These are phyloP conservation scores for Colletotrichum echinochloae DNA, from an alignment of 2,329 filamentous ascomycete species.

Conservation along the genomic window DNA sequence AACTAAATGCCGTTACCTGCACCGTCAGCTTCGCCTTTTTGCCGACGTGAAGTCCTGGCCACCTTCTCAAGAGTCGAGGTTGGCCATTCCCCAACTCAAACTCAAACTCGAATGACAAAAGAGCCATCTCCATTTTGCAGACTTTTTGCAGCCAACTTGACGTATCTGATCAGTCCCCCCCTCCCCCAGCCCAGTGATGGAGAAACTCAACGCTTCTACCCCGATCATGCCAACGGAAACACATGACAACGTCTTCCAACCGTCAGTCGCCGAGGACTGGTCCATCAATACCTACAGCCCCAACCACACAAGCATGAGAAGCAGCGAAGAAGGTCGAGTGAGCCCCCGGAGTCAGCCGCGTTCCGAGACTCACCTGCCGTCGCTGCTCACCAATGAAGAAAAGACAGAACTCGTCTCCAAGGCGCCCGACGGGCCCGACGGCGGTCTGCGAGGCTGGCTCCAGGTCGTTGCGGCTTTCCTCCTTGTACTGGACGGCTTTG, in stretches of 20 bases:
- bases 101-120: not conserved
- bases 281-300: not conserved
- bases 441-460: slow-evolving; percentile 48
- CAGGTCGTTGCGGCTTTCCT: slow-evolving; percentile 56
- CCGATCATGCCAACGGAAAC: not conserved
- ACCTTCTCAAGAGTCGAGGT: not conserved
- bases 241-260: not conserved
- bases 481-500: slow-evolving; percentile 57
- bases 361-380: slow-evolving; percentile 4
- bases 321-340: slow-evolving; percentile 1
- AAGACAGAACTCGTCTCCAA: not conserved
- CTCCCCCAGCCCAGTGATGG: slow-evolving; percentile 4
- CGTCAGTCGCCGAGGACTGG: not conserved
- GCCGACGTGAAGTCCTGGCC: slow-evolving; percentile 18
- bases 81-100: not conserved
- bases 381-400: slow-evolving; percentile 10
- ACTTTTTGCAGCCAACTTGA: not conserved
- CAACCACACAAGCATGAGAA: slow-evolving; percentile 14
- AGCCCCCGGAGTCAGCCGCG: not conserved
- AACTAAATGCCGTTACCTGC: not conserved
- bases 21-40: not conserved
- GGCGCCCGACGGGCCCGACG: slow-evolving; percentile 18
- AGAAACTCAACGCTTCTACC: not conserved
- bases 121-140: not conserved
- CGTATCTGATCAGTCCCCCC: not conserved